Conservation (phyloP, 1,139 yeast genomes). For the Torulaspora pretoriensis region DNA sequence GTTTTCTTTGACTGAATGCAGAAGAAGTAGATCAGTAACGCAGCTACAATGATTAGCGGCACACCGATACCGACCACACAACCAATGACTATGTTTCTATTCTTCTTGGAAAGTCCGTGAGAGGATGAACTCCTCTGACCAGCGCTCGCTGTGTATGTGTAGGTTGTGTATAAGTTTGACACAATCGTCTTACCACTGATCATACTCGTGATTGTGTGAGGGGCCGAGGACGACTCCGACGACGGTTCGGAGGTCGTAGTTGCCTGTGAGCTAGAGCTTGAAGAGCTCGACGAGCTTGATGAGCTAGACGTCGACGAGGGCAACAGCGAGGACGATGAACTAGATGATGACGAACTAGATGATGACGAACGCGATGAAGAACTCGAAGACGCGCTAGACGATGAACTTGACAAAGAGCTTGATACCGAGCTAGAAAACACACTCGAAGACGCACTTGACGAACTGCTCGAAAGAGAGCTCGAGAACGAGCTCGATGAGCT, state of each 20-base stretch:
- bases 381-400: constrained; percentile 16
- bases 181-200: constrained; percentile 35
- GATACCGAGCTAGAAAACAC: constrained; percentile 8
- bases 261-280: constrained; percentile 3
- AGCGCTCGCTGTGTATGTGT: constrained; percentile 21
- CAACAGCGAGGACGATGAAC: neutral
- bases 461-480: constrained; percentile 9
- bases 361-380: constrained; percentile 11
- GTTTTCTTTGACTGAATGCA: constrained; percentile 35
- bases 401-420: constrained; percentile 10
- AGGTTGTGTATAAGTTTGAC: constrained; percentile 34
- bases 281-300: constrained; percentile 8
- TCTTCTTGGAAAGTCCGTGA: constrained; percentile 41
- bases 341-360: constrained; percentile 6
- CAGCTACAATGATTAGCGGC: constrained; percentile 32
- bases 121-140: constrained; percentile 17
- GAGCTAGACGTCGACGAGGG: constrained; percentile 35
- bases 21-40: constrained; percentile 27
- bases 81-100: constrained; percentile 47
- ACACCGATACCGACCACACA: constrained; percentile 44
- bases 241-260: constrained; percentile 13
- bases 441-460: constrained; percentile 12
- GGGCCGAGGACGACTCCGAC: constrained; percentile 9
- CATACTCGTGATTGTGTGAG: constrained; percentile 30
- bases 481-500: constrained; percentile 8